Evolutionary conservation across 2,329 filamentous ascomycete genomes (phyloP).

Genomic region (Pyricularia pennisetigena): DNA sequence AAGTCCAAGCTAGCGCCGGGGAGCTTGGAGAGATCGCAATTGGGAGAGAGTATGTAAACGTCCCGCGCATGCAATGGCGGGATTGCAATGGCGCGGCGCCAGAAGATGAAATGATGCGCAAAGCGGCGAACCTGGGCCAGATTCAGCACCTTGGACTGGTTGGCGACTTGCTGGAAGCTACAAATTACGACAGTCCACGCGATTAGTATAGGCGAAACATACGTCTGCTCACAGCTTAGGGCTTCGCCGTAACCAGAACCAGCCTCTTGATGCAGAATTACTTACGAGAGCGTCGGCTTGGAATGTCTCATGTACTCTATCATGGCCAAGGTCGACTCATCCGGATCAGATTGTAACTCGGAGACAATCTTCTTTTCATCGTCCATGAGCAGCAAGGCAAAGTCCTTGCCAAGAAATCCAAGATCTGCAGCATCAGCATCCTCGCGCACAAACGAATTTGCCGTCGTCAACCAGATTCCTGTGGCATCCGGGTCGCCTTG

Average conservation of each 20-base stretch:
- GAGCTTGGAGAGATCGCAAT: slow-evolving; percentile 68
- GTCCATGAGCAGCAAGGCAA: slow-evolving; percentile 74
- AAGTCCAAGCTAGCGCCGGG: slow-evolving; percentile 62
- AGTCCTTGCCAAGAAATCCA: slow-evolving; percentile 70
- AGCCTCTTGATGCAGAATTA: slow-evolving; percentile 8
- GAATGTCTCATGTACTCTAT: slow-evolving; percentile 73
- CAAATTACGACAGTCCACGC: background rate
- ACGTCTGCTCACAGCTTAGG: background rate
- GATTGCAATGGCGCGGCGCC: slow-evolving; percentile 86
- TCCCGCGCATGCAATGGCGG: slow-evolving; percentile 84
- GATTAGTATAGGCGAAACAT: background rate
- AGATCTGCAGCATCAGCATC: slow-evolving; percentile 31
- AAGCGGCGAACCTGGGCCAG: slow-evolving; percentile 76
- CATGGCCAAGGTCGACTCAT: slow-evolving; percentile 66
- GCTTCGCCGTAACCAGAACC: background rate
- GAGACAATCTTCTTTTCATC: slow-evolving; percentile 67
- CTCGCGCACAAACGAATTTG: slow-evolving; percentile 54
- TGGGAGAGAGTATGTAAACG: slow-evolving; percentile 84
- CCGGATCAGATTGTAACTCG: slow-evolving; percentile 67
- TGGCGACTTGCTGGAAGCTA: slow-evolving; percentile 57
- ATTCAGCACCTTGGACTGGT: slow-evolving; percentile 58
- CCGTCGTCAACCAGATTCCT: slow-evolving; percentile 80
- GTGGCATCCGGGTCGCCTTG: slow-evolving; percentile 45
- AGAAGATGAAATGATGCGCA: slow-evolving; percentile 89
- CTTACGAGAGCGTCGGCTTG: slow-evolving; percentile 55